Base-by-base conservation (phyloP, 371 early-diverging fungal genomes). In the Smittium culicis region DNA sequence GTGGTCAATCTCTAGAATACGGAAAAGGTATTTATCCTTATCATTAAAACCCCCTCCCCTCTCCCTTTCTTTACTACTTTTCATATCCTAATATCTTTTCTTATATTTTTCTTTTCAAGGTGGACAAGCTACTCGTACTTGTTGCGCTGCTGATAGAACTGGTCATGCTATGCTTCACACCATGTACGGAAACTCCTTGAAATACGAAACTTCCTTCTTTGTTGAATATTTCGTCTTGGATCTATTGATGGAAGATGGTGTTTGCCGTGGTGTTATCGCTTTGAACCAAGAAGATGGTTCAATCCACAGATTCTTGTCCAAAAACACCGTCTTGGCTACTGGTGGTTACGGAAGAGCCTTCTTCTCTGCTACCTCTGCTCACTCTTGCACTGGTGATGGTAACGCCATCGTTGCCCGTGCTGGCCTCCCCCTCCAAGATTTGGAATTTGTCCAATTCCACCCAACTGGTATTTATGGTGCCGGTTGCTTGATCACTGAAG, bases 301-400 rank as follows among this genome's bases (percentile, higher is more conserved):
- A 17, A 79, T 95, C 68, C 96, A 96, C 82, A 89, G 97, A 65
- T 94, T 97, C 86, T 88, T 91, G 69, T 82, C 97, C n/a, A 94
- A 96, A 82, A 90, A 94, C 83, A 96, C 96, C 35, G 93, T 97
- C 29, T 82, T 98, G 64, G 98, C 98, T 64, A 98, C 98, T 29
- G 98, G 98, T 73, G 98, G 98, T 71, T 96, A 96, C 82, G 98
- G 98, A 65, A 90, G 96, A 69, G 92, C 98, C 61, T 97, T 94
- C 84, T 97, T 97, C 83, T 94, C 95, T 56, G 93, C 93, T 81
- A 97, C 98, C 25, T 92, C 92, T 66, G 96, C 97, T 62, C 98
- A 97, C 82, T 95, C 96, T 60, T 97, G 95, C 83, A 94, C 96
- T 64, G 98, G 98, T 79, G 98, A 97, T 72, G 98, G 96, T 72